Conservation (phyloP, 331 rosid genomes). For the Quercus lobata region DNA sequence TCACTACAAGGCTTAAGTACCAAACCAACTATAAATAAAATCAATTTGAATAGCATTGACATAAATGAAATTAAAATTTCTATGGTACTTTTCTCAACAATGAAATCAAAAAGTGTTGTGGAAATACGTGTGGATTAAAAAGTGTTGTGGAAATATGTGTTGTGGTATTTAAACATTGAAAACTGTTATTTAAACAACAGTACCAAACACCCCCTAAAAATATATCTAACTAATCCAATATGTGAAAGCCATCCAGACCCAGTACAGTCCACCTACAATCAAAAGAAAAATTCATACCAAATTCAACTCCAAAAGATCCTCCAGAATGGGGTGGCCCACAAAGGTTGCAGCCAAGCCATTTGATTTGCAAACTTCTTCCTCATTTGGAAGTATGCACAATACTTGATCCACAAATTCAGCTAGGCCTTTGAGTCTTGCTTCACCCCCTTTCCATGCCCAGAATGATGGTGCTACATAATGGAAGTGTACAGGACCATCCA, state of each 20-base stretch:
- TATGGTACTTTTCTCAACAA: background rate
- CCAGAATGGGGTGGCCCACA: conserved; percentile 87
- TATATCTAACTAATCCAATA: background rate
- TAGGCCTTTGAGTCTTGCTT: conserved; percentile 73
- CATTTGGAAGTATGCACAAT: conserved; percentile 86
- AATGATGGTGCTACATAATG: conserved; percentile 93
- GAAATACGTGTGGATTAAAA: too few relatives aligned
- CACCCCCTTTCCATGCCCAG: conserved; percentile 99
- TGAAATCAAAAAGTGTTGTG: background rate
- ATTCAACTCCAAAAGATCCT: conserved; percentile 58
- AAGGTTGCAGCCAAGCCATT: conserved; percentile 86
- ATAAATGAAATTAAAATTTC: background rate
- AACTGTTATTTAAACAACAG: too few relatives aligned
- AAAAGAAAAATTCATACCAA: conserved; percentile 36
- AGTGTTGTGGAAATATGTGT: too few relatives aligned
- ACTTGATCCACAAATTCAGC: conserved; percentile 74
- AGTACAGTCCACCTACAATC: background rate
- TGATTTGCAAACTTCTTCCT: conserved; percentile 69
- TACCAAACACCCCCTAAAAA: background rate
- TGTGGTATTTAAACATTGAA: too few relatives aligned
- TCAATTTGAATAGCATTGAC: background rate
- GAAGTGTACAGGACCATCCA: conserved; percentile 57
- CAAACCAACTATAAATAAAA: conserved; percentile 8
- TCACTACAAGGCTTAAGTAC: conserved; percentile 12
- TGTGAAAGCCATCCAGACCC: background rate